Base-by-base conservation (phyloP, 805 yeast species). In the Isabelozyma pseudorhagii region DNA sequence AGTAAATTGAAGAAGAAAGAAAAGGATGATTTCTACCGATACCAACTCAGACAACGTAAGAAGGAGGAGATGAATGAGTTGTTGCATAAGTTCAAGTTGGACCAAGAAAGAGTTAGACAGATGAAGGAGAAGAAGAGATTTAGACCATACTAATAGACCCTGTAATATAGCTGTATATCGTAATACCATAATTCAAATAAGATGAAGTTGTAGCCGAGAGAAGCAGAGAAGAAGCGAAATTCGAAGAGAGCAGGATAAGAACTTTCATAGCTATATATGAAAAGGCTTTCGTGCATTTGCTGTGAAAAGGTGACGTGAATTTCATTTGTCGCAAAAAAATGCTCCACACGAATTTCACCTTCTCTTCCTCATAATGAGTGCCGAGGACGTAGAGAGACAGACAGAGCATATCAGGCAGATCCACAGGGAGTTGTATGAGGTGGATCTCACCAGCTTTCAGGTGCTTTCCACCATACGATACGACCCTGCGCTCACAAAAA, bases 1-100 rank as follows among this genome's bases (percentile, higher is more conserved):
- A 69, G 75, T 47, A 86, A 81, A 66, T 74, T 79, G 71, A 83
- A 85, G 67, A 82, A 79, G 67, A 84, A 84, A 63, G 92, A 89
- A 60, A 89, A 92, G 74, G 78, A 80, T 56, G 98, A 96, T 70
- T 94, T 94, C 75, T 94, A 94, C 75, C 79, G 97, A 60, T 94
- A 92, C 82, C 99, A 94, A 74, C 81, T 94, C 57, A 84, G 99
- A 69, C 97, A 94, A 66, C 81, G 83, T 62, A 93, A 92, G 79
- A 94, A 94, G 75, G 82, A 79, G 54, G 97, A 93, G 68, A 90
- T 94, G 89, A 89, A 89, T 63, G 91, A 89, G 48, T 74, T 94
- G 62, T 75, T 94, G 63, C 75, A 69, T 50, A 89, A 91, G 64
- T 94, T 92, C 72, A 90, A 89, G 66, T 84, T 83, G 53, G 99